Percentiles rank a stretch among this genome's conserved stretches.
Conservation (phyloP, 441 rosid species). For the Eutrema salsugineum region DNA sequence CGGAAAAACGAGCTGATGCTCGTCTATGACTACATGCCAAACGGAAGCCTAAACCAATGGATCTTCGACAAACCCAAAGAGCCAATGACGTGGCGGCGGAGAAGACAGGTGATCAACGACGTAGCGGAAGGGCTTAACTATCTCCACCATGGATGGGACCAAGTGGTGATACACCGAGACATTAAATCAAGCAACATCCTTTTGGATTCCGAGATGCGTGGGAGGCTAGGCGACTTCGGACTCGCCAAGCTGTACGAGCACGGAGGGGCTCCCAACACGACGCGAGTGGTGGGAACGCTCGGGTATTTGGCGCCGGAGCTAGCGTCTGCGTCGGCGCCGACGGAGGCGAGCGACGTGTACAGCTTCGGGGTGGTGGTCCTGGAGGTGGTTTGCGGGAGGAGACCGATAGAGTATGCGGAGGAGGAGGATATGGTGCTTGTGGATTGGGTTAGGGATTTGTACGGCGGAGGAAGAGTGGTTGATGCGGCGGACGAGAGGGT, state of each 20-base stretch:
- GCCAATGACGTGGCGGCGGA: constrained; percentile 43
- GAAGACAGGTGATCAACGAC: constrained; percentile 47
- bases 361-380: constrained; percentile 64
- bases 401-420: constrained; percentile 44
- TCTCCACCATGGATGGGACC: constrained; percentile 69
- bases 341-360: constrained; percentile 53
- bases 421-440: constrained; percentile 53
- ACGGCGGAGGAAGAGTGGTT: constrained; percentile 33
- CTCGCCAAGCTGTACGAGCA: constrained; percentile 55
- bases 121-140: constrained; percentile 63
- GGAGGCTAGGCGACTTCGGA: constrained; percentile 58
- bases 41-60: constrained; percentile 53
- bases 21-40: constrained; percentile 62
- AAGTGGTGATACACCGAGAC: constrained; percentile 60
- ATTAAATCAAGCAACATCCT: constrained; percentile 59
- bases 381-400: constrained; percentile 60
- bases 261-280: constrained; percentile 55
- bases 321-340: constrained; percentile 44
- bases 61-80: constrained; percentile 52
- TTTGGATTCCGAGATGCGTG: constrained; percentile 59
- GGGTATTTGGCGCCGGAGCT: constrained; percentile 66
- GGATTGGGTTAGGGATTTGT: constrained; percentile 55
- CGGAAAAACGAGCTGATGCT: constrained; percentile 57
- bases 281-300: constrained; percentile 63
- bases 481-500: constrained; percentile 46